phyloP scores from a whole-genome alignment of 345 rosid genomes.

The Eucalyptus rudis region DNA sequence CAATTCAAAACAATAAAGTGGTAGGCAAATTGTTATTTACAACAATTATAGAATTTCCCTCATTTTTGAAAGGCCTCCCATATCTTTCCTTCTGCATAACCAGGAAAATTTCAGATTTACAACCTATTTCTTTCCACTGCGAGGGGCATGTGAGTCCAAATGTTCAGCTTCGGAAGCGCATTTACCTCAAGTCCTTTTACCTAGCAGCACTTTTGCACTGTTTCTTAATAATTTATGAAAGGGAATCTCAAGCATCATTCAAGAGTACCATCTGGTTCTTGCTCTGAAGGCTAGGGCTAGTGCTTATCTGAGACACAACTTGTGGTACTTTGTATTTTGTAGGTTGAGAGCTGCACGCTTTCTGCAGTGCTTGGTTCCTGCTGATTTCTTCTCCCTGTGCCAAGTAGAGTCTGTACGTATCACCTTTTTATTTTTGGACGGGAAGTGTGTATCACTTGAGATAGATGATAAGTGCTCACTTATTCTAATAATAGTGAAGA shows the following conservation, averaged over 20 bases:
- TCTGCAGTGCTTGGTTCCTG: background rate
- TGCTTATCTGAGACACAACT: background rate
- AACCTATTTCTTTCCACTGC: background rate
- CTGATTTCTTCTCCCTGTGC: background rate
- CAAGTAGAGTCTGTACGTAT: background rate
- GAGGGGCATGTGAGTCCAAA: background rate
- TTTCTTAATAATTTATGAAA: background rate
- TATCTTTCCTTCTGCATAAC: background rate
- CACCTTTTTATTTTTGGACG: background rate
- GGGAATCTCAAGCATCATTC: background rate
- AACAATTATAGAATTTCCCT: background rate
- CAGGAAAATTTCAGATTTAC: background rate
- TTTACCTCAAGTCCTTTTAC: background rate
- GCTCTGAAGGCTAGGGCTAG: background rate
- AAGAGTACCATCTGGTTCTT: background rate
- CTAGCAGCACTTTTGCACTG: background rate
- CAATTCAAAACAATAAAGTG: background rate
- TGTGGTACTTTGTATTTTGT: background rate
- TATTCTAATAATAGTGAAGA: background rate
- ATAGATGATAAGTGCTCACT: background rate
- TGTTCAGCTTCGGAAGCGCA: background rate
- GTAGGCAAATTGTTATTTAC: background rate
- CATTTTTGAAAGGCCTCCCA: background rate
- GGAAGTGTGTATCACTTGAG: background rate
- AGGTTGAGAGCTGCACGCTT: background rate